A percentile compares a stretch with the other conserved stretches of the same genome.
Evolutionary conservation across 768 basidiomycete species (phyloP).

Genomic region (Russula dissimulans): DNA sequence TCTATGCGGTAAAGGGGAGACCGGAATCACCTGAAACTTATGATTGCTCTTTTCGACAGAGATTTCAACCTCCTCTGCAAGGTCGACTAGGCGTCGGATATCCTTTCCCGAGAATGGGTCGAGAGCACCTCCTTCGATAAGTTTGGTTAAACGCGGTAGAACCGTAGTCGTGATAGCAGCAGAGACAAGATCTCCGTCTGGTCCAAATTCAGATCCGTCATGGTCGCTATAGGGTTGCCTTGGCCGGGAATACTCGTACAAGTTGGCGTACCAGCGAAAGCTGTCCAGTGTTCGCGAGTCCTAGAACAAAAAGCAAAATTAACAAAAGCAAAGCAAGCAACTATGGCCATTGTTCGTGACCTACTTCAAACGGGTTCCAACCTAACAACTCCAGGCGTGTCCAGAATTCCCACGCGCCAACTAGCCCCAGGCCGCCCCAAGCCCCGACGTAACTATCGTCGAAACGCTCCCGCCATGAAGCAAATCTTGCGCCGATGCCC

Average conservation of each 20-base stretch:
- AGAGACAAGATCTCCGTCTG: slow-evolving; percentile 81
- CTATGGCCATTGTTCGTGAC: slow-evolving; percentile 18
- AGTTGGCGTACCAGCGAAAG: slow-evolving; percentile 74
- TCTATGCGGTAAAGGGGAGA: not conserved
- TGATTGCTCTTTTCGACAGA: slow-evolving; percentile 53
- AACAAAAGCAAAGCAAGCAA: not conserved
- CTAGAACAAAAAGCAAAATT: slow-evolving; percentile 26
- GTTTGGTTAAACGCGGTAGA: slow-evolving; percentile 61
- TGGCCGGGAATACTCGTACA: slow-evolving; percentile 61
- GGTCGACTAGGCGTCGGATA: slow-evolving; percentile 54
- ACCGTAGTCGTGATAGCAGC: slow-evolving; percentile 82
- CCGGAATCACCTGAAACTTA: slow-evolving; percentile 51
- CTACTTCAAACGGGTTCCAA: slow-evolving; percentile 81
- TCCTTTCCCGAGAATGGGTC: slow-evolving; percentile 70
- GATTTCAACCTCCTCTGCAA: slow-evolving; percentile 73
- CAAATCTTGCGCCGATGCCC: slow-evolving; percentile 56
- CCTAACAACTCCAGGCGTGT: slow-evolving; percentile 75
- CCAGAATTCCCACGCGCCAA: slow-evolving; percentile 94
- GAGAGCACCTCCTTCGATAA: slow-evolving; percentile 71
- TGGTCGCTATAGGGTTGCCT: slow-evolving; percentile 23
- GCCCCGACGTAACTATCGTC: slow-evolving; percentile 79
- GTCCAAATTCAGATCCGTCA: slow-evolving; percentile 54
- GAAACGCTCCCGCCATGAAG: slow-evolving; percentile 67
- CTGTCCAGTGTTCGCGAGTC: slow-evolving; percentile 53
- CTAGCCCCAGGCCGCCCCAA: slow-evolving; percentile 81